A percentile compares a stretch with the other conserved stretches of the same genome.
Conservation (phyloP, 176 grass and related monocot genomes). For the Panicum miliaceum region DNA sequence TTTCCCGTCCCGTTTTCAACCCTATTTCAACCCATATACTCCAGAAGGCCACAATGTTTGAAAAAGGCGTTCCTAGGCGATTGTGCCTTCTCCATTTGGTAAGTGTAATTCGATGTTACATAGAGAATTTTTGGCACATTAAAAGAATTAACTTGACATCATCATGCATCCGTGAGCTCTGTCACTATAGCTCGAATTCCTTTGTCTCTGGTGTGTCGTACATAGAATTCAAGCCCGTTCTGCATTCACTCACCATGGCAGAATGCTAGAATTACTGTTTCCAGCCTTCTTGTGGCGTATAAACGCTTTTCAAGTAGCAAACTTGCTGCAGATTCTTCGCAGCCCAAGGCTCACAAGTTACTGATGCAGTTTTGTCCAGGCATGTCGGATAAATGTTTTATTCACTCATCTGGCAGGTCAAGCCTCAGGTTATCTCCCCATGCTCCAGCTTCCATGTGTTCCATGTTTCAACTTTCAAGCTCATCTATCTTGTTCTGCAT, state of each 20-base stretch:
- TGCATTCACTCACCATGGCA: not conserved
- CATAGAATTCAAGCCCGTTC: not conserved
- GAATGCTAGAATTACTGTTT: not conserved
- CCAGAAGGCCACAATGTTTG: not conserved
- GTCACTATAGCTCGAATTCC: no score
- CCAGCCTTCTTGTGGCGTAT: not conserved
- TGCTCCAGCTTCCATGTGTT: not conserved
- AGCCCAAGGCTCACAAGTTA: not conserved
- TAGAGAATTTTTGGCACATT: no score
- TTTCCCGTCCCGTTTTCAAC: no score
- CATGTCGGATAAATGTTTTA: not conserved
- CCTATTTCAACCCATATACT: no score
- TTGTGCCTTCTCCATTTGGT: no score
- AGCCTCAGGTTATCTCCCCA: not conserved
- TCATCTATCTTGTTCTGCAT: slow-evolving; percentile 24
- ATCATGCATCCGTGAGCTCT: no score
- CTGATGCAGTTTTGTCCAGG: not conserved
- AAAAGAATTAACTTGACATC: no score
- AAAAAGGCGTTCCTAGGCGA: no score
- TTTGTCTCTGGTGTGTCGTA: not conserved
- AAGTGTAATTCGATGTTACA: no score
- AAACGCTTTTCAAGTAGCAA: not conserved
- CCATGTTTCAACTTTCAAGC: not conserved
- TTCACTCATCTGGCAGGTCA: no score
- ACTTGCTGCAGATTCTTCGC: not conserved